Base-by-base conservation (phyloP, 192 early-diverging fungal species). In the Geosiphon pyriformis region DNA sequence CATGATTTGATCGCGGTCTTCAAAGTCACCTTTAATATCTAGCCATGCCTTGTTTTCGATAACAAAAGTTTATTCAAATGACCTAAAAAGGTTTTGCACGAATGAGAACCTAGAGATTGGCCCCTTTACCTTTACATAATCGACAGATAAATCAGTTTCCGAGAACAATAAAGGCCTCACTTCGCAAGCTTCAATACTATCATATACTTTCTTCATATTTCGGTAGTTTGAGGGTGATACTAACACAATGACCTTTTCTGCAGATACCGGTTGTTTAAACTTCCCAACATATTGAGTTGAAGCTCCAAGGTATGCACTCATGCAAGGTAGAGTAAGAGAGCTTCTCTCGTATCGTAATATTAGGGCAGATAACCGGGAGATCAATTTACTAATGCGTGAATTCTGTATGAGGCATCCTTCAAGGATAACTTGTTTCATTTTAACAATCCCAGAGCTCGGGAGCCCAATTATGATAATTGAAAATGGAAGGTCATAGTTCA, bases 301-400 rank as follows among this genome's bases (percentile, higher is more conserved):
- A 1, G 29, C 34, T 17, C 25, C 57, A 18, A 59, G 3, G 11
- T 33, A 34, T 20, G 57, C 29, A 59, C 57, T 59, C 18, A 29
- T 32, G 10, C 57, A 59, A 6, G 57, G 57, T 2, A 32, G 22
- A 22, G 29, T 10, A 11, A 59, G 23, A 33, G 11, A 4, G 22
- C 57, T 59, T 10, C 22, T 33, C 17, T 59, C 57, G 34, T 33
- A 59, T 59, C 57, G 29, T 15, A 59, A 34, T 31, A 59, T 31
- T 34, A 59, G 30, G 12, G 57, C 30, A 35, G 30, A 59, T 20
- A 20, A 33, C 12, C 20, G 18, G 15, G 32, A 20, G 11, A 33
- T 22, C 34, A 34, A 34, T 31, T 59, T 59, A 3, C 29, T 32
- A 15, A 59, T 22, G 22, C 30, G 30, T 30, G 57, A 22, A 10